These are phyloP conservation scores for Penicillium canescens DNA, from an alignment of 495 filamentous ascomycete genomes.

Conservation along the genomic window DNA sequence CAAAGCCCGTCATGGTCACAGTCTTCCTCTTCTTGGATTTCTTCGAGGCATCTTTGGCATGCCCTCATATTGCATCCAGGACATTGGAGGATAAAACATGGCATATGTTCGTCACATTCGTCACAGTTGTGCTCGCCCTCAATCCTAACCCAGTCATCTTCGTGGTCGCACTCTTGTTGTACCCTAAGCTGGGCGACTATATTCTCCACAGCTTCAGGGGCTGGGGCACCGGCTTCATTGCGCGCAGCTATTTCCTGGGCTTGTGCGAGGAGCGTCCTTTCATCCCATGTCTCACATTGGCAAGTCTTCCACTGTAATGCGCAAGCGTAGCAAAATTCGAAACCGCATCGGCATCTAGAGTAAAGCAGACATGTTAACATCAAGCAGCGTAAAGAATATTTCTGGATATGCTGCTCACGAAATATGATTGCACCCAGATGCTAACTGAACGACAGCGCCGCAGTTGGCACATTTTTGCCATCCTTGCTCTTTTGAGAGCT, in stretches of 20 bases:
- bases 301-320: slow-evolving; percentile 49
- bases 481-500: slow-evolving; percentile 12
- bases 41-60: no score
- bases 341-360: slow-evolving; percentile 12
- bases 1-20: no score
- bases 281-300: slow-evolving; percentile 41
- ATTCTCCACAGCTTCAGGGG: no score
- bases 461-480: slow-evolving; percentile 33
- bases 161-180: not conserved
- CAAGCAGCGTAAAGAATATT: not conserved
- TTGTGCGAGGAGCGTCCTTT: slow-evolving; percentile 28
- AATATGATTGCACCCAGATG: slow-evolving; percentile 26
- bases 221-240: no score
- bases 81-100: not conserved
- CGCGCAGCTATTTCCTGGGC: slow-evolving; percentile 10
- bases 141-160: not conserved
- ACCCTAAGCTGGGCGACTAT: not conserved
- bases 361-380: not conserved
- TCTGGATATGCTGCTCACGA: slow-evolving; percentile 13
- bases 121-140: not conserved
- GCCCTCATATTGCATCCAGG: no score
- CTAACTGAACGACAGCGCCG: slow-evolving; percentile 20
- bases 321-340: slow-evolving; percentile 27
- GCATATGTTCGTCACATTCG: not conserved
- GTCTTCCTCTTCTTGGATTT: no score